These are phyloP conservation scores for Dactylonectria macrodidyma DNA, from an alignment of 2,329 filamentous ascomycete genomes.

Conservation along the genomic window DNA sequence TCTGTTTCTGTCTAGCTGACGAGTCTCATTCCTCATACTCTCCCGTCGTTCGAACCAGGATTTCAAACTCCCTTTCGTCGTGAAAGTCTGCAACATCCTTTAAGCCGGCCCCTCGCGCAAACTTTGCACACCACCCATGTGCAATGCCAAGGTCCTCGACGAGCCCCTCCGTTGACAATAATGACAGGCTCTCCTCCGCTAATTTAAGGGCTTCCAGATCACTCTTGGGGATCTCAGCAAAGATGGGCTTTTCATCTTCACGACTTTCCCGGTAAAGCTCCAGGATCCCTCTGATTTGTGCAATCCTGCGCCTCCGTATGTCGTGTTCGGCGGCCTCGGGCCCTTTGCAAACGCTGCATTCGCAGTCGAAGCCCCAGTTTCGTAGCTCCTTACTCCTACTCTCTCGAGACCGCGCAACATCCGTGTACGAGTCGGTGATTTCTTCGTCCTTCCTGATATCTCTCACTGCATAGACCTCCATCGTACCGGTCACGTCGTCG, in stretches of 20 bases:
- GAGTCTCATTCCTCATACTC: conserved; percentile 17
- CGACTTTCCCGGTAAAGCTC: conserved; percentile 21
- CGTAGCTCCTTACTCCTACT: conserved; percentile 21
- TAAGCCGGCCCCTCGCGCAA: conserved; percentile 16
- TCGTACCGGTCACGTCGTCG: conserved; percentile 23
- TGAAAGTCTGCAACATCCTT: conserved; percentile 15
- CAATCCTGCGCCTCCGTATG: conserved; percentile 14
- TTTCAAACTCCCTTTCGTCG: conserved; percentile 28
- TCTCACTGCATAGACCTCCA: conserved; percentile 30
- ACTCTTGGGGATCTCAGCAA: conserved; percentile 23
- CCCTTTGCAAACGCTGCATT: conserved; percentile 18
- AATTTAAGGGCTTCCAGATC: conserved; percentile 25
- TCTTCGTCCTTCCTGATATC: conserved; percentile 31
- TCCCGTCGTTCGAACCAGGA: conserved; percentile 27
- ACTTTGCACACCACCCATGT: conserved; percentile 27
- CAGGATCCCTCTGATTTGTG: conserved; percentile 24
- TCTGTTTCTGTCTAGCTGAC: neutral
- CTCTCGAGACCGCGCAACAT: conserved; percentile 23
- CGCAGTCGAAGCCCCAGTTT: conserved; percentile 31
- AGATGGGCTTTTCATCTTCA: conserved; percentile 16
- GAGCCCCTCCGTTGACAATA: conserved; percentile 17
- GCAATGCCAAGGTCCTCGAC: conserved; percentile 24
- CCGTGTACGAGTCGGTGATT: conserved; percentile 30
- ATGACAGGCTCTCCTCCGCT: conserved; percentile 16
- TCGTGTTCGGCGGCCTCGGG: conserved; percentile 25